Evolutionary conservation across 148 eudicot species (phyloP).

Genomic region (Cornus controversa): DNA sequence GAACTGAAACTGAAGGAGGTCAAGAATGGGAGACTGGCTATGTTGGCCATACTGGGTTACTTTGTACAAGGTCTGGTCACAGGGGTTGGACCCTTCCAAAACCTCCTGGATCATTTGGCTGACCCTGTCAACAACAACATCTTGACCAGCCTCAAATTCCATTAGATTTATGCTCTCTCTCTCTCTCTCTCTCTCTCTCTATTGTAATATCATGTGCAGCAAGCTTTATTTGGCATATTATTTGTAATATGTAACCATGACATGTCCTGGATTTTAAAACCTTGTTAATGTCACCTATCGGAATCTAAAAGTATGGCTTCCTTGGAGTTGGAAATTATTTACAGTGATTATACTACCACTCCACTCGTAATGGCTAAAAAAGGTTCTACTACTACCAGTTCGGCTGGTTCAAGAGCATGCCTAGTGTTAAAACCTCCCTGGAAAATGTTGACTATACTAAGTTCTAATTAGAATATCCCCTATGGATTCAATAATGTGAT

Average conservation of each 20-base stretch:
- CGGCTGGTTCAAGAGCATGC: too few relatives aligned
- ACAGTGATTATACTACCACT: too few relatives aligned
- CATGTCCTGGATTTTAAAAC: background rate
- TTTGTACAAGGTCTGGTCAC: constrained; percentile 83
- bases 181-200: too few relatives aligned
- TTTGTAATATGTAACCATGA: constrained; percentile 13
- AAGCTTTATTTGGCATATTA: constrained; percentile 14
- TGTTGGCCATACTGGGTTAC: constrained; percentile 90
- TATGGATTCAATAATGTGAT: too few relatives aligned
- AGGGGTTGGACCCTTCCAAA: constrained; percentile 93
- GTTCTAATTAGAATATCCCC: too few relatives aligned
- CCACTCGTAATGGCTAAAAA: too few relatives aligned
- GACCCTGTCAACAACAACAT: constrained; percentile 96
- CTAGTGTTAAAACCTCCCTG: too few relatives aligned
- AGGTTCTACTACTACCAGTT: too few relatives aligned
- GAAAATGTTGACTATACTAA: too few relatives aligned
- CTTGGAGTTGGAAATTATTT: too few relatives aligned
- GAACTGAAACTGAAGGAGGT: constrained; percentile 88
- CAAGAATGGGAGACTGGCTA: constrained; percentile 95
- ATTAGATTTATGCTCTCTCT: constrained; percentile 27
- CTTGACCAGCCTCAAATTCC: constrained; percentile 95
- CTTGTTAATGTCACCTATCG: too few relatives aligned
- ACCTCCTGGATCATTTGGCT: constrained; percentile 91
- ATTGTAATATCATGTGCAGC: constrained; percentile 35
- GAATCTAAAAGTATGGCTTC: too few relatives aligned